Evolutionary conservation across 106 monocot genomes (phyloP).

Genomic region (Dioscorea alata): DNA sequence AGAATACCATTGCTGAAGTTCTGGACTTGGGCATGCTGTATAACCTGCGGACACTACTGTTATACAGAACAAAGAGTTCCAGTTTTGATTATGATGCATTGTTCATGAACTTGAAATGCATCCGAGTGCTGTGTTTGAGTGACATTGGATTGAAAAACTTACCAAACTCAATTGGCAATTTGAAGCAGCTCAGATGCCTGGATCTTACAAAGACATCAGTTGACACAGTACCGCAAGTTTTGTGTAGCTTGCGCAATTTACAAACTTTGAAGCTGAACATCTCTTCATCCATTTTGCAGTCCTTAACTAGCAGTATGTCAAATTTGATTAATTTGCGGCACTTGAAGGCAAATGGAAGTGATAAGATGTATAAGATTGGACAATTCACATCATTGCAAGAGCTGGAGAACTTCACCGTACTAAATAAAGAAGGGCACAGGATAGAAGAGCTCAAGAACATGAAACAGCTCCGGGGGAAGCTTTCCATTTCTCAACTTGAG

Average conservation of each 20-base stretch:
- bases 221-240: neutral
- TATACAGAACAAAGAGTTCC: neutral
- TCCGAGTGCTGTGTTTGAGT: slow-evolving; percentile 15
- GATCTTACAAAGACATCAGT: neutral
- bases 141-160: neutral
- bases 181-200: neutral
- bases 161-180: neutral
- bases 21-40: neutral
- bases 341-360: neutral
- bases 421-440: neutral
- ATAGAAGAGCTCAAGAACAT: neutral
- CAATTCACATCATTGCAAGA: neutral
- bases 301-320: neutral
- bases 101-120: slow-evolving; percentile 4
- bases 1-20: no score
- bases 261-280: slow-evolving; percentile 2
- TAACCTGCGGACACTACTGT: slow-evolving; percentile 16
- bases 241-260: slow-evolving; percentile 3
- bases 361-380: neutral
- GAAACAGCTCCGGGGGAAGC: neutral
- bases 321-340: neutral
- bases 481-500: neutral
- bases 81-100: neutral
- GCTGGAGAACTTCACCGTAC: slow-evolving; percentile 2
- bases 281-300: neutral